Percentiles rank a stretch among this genome's conserved stretches.
phyloP scores from a whole-genome alignment of 441 rosid genomes.

The Bocquillonia castaneifolia region DNA sequence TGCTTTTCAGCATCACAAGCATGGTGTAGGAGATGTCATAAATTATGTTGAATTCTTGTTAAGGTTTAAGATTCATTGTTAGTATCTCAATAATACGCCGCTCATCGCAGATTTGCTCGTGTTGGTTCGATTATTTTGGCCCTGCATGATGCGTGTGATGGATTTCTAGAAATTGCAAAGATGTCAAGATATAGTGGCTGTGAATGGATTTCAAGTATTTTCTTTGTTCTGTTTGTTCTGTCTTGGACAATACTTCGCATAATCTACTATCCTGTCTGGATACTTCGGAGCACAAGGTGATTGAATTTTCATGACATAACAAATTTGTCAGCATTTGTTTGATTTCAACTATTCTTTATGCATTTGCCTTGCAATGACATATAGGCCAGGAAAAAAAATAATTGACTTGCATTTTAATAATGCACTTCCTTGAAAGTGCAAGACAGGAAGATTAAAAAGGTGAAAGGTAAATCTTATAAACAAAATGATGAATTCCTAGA shows the following conservation, averaged over 20 bases:
- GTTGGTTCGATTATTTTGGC: slow-evolving; percentile 80
- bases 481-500: too few relatives aligned
- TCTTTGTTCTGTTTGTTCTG: slow-evolving; percentile 60
- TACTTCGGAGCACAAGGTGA: slow-evolving; percentile 91
- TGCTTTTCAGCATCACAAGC: too few relatives aligned
- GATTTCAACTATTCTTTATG: neutral
- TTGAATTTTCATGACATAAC: neutral
- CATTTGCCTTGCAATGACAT: neutral
- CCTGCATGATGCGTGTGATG: slow-evolving; percentile 86
- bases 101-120: slow-evolving; percentile 61
- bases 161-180: slow-evolving; percentile 80
- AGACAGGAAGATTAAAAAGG: too few relatives aligned
- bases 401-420: too few relatives aligned
- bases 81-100: slow-evolving; percentile 9
- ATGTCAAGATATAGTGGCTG: slow-evolving; percentile 81
- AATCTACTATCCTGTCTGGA: slow-evolving; percentile 75
- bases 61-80: neutral
- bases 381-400: too few relatives aligned
- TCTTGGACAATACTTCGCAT: slow-evolving; percentile 78
- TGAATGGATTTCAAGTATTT: slow-evolving; percentile 58
- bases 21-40: neutral
- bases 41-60: neutral
- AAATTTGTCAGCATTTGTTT: neutral
- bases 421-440: too few relatives aligned
- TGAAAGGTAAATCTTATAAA: too few relatives aligned